Percentiles rank a stretch among this genome's conserved stretches.
These are phyloP conservation scores for Boletus sensibilis DNA, from an alignment of 768 basidiomycete genomes.

Conservation along the genomic window DNA sequence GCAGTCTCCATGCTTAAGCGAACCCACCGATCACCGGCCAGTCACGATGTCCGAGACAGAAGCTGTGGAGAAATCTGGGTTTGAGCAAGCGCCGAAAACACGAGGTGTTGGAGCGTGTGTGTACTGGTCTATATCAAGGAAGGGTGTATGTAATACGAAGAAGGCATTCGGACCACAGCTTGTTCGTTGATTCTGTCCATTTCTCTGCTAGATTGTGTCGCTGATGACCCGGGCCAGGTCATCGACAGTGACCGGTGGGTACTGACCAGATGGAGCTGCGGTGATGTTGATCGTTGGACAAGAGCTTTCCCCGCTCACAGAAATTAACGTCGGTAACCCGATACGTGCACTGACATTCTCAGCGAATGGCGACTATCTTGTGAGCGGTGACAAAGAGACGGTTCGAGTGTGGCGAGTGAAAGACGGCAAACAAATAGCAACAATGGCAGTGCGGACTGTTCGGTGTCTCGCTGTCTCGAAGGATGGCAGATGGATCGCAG, in stretches of 20 bases:
- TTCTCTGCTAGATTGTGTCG: neutral
- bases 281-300: no score
- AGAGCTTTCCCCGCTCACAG: neutral
- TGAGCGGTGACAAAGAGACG: no score
- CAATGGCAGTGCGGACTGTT: neutral
- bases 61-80: no score
- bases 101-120: neutral
- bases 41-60: no score
- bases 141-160: neutral
- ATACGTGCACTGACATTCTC: no score
- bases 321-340: neutral
- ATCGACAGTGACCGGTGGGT: neutral
- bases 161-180: neutral
- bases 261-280: no score
- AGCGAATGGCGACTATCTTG: no score
- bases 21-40: no score
- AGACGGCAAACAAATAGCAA: neutral
- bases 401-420: no score
- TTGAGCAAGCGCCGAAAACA: neutral
- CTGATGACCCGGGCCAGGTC: neutral
- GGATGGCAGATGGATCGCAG: slow-evolving; percentile 5
- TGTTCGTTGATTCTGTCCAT: neutral
- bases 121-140: neutral
- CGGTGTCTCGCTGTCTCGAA: neutral
- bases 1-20: no score